A percentile compares a stretch with the other conserved stretches of the same genome.
phyloP scores from a whole-genome alignment of 805 yeast species.

The Kregervanrija fluxuum region DNA sequence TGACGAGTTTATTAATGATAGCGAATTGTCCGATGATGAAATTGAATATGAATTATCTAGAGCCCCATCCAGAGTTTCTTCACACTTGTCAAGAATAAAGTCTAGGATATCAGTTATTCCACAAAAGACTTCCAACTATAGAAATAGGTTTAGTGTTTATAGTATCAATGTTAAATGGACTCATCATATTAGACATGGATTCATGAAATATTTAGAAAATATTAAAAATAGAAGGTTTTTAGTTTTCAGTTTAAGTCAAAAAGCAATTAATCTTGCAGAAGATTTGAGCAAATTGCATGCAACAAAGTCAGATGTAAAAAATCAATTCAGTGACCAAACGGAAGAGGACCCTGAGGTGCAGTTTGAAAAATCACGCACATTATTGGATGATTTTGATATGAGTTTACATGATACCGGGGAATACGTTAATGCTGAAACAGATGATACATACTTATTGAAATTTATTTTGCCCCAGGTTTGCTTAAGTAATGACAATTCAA shows the following conservation, averaged over 20 bases:
- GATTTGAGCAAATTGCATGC: conserved; percentile 14
- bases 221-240: conserved; percentile 20
- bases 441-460: conserved; percentile 45
- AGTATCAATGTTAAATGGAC: conserved; percentile 75
- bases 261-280: conserved; percentile 26
- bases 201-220: conserved; percentile 46
- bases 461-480: conserved; percentile 83
- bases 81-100: conserved; percentile 12
- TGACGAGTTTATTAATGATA: conserved; percentile 18
- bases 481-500: conserved; percentile 34
- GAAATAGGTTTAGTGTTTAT: conserved; percentile 71
- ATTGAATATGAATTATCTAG: conserved; percentile 10
- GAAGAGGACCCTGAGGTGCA: conserved; percentile 10
- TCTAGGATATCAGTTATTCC: conserved; percentile 15
- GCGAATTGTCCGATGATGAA: conserved; percentile 18
- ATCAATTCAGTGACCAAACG: not conserved
- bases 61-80: conserved; percentile 12
- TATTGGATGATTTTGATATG: conserved; percentile 44
- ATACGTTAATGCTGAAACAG: conserved; percentile 16
- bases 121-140: conserved; percentile 28
- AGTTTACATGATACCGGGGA: conserved; percentile 33
- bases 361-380: conserved; percentile 13
- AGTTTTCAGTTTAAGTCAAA: conserved; percentile 24
- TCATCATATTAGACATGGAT: conserved; percentile 51
- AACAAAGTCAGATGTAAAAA: not conserved